Base-by-base conservation (phyloP, 805 yeast genomes). In the Wilhelminamyces savonicus region DNA sequence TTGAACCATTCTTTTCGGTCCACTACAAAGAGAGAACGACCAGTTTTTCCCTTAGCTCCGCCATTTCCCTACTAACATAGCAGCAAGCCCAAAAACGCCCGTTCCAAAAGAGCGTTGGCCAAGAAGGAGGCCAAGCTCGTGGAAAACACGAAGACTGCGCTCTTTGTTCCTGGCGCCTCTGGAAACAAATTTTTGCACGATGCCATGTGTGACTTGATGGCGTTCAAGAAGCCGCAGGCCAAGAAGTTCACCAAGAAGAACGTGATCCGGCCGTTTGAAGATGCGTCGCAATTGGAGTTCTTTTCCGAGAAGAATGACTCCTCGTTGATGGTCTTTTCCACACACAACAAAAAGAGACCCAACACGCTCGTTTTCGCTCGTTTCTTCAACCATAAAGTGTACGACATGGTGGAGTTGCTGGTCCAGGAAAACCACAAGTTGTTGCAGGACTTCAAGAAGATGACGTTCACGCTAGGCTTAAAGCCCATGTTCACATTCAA, bases 401-500 rank as follows among this genome's bases (percentile, higher is more conserved):
- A 81, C 54, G 98, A 92, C 54, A 90, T 92, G 96, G 68, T 92
- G 47, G 98, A 92, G 63, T 67, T 92, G 37, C 72, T 81, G 32
- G 74, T 85, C 24, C 75, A 76, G 36, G 73, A 74, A 23, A 75
- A 80, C 54, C 45, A 37, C 33, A 85, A 86, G 54, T 64, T 88
- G 23, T 67, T 92, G 32, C 59, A 71, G 36, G 97, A 90, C 46
- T 92, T 92, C 69, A 78, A 73, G 44, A 79, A 81, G 44, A 53
- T 67, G 32, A 86, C 96, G 1, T 86, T 88, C 59, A 75, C 81
- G 24, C 67, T 90, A 22, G 98, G 98, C 17, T 66, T 90, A 53
- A 88, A 86, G 55, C 98, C 98, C 36, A 76, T 92, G 88, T 82
- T 92, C 57, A 69, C 82, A 3, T 92, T 92, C 67, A 86, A 86